Base-by-base conservation (phyloP, 805 yeast species). In the Starmera quercuum region DNA sequence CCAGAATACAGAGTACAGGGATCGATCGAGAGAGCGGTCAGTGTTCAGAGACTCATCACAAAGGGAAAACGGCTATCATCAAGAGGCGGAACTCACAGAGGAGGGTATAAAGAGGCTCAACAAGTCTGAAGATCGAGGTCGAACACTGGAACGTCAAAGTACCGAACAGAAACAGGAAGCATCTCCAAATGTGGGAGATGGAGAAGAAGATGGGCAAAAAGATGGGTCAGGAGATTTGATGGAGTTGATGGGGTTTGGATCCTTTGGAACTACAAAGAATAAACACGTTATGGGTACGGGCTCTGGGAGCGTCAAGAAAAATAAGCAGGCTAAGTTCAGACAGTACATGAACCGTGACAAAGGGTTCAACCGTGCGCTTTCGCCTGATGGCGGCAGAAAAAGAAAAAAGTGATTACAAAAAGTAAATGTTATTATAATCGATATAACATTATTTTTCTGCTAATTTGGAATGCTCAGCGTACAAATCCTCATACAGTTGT, bases 321-420 rank as follows among this genome's bases (percentile, higher is more conserved):
- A 61, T 22, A 57, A 55, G 34, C 61, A 61, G 34, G 56, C 72
- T 1, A 65, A 65, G 19, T 75, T 71, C 46, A 60, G 82, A 45
- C 81, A 75, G 51, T 75, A 75, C 41, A 73, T 73, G 75, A 75
- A 74, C 47, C 56, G 78, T 36, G 62, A 53, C 11, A 71, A 68
- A 41, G 79, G 79, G 4, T 73, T 71, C 51, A 74, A 73, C 44
- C 54, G 80, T 34, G 66, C 74, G 1, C 49, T 73, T 25, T 73
- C 78, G 3, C 79, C 78, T 2, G 54, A 63, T n/a, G 44, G 35
- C 14, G 41, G 34, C 24, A 39, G 52, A 31, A 43, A 37, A 28
- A 42, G 35, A 36, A 38, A 32, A 27, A 11, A 7, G 8, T 13
- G 13, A 4, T 6, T n/a, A 4, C 7, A 29, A n/a, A n/a, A 17